phyloP scores from a whole-genome alignment of 208 protist species.

The Wallacemonas sp. region DNA sequence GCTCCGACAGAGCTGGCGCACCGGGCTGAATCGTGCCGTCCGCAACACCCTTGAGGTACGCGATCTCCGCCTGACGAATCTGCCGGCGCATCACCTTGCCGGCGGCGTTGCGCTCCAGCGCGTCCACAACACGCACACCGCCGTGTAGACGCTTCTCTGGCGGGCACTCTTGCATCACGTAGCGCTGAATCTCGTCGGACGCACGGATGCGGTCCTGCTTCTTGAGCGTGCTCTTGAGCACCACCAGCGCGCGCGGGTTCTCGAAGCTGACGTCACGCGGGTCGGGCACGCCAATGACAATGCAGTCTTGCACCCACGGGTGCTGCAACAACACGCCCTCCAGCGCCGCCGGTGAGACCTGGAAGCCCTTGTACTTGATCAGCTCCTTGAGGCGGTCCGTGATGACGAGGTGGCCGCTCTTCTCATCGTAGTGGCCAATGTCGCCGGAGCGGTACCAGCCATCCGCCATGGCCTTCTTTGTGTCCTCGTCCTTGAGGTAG shows the following conservation, averaged over 20 bases:
- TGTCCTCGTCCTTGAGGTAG: conserved; percentile 63
- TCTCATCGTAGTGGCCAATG: conserved; percentile 51
- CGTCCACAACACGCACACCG: conserved; percentile 53
- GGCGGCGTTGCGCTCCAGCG: conserved; percentile 55
- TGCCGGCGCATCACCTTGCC: conserved; percentile 84
- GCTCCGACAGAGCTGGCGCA: background rate
- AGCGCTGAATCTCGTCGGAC: conserved; percentile 45
- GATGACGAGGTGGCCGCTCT: conserved; percentile 36
- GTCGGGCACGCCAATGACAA: conserved; percentile 68
- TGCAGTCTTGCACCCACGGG: conserved; percentile 54
- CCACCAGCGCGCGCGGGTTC: conserved; percentile 70
- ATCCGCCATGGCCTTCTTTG: conserved; percentile 34
- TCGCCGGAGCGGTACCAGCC: conserved; percentile 80
- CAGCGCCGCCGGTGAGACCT: conserved; percentile 81
- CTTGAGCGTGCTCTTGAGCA: conserved; percentile 28
- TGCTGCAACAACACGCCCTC: conserved; percentile 67
- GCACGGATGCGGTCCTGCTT: conserved; percentile 33
- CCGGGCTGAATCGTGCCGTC: background rate
- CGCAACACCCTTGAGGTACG: conserved; percentile 19
- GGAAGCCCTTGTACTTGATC: conserved; percentile 92
- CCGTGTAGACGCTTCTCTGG: conserved; percentile 76
- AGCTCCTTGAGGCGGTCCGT: conserved; percentile 86
- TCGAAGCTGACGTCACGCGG: conserved; percentile 45
- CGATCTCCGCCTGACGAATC: conserved; percentile 25
- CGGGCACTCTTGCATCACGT: conserved; percentile 28